A percentile compares a stretch with the other conserved stretches of the same genome.
Evolutionary conservation across 1,284 basidiomycete genomes (phyloP).

Genomic region (Puccinia polysora): DNA sequence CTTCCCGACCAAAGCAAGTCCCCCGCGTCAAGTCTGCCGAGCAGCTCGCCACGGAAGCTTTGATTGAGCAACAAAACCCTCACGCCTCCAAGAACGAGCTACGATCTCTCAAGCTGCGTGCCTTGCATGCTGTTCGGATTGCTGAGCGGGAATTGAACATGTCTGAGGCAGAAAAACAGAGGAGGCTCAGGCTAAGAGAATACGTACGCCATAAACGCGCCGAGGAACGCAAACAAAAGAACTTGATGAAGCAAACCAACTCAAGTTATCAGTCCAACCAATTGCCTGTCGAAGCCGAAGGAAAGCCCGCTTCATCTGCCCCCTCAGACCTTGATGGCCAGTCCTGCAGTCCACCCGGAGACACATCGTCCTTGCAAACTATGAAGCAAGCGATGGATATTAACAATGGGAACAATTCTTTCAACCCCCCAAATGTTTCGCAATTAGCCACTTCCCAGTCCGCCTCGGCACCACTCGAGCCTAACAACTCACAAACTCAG

Average conservation of each 20-base stretch:
- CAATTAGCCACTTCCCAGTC: background rate
- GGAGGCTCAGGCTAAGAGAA: conserved; percentile 28
- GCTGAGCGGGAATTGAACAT: conserved; percentile 38
- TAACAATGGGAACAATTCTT: background rate
- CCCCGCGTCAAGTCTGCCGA: conserved; percentile 30
- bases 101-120: conserved; percentile 31
- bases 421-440: background rate
- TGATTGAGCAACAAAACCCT: conserved; percentile 41
- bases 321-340: no score
- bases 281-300: background rate
- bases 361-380: background rate
- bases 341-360: no score
- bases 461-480: background rate
- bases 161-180: conserved; percentile 31
- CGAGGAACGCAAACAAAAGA: conserved; percentile 18
- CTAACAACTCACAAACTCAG: background rate
- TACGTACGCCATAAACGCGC: conserved; percentile 31
- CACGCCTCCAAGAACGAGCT: conserved; percentile 36
- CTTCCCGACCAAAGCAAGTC: background rate
- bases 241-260: background rate
- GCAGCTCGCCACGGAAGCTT: conserved; percentile 24
- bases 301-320: no score
- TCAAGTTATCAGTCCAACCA: background rate
- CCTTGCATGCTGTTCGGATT: conserved; percentile 35
- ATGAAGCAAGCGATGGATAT: background rate